A percentile compares a stretch with the other conserved stretches of the same genome.
Evolutionary conservation across 2,329 filamentous ascomycete genomes (phyloP).

Genomic region (Aureobasidium leucospermi): DNA sequence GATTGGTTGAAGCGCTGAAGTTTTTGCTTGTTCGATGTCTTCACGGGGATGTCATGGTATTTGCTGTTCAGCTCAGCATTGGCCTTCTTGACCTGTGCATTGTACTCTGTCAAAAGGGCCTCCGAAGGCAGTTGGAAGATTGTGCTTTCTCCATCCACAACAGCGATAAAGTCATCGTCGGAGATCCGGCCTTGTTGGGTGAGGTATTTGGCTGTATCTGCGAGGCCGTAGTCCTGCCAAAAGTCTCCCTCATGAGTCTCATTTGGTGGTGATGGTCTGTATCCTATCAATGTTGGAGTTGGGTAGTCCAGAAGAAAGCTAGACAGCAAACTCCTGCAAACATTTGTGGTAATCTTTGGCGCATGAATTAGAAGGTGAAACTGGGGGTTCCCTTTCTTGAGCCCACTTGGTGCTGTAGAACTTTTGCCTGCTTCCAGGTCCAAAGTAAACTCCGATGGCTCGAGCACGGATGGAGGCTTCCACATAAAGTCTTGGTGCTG

Average conservation of each 20-base stretch:
- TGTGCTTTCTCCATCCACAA: conserved; percentile 11
- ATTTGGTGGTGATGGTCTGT: neutral
- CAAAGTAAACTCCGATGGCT: neutral
- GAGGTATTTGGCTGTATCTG: neutral
- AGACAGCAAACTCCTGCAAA: conserved; percentile 9
- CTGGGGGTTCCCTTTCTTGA: conserved; percentile 11
- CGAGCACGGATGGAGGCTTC: neutral
- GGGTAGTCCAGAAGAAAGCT: conserved; percentile 6
- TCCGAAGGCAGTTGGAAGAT: conserved; percentile 7
- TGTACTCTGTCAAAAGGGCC: conserved; percentile 5
- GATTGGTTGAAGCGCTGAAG: conserved; percentile 13
- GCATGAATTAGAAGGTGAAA: conserved; percentile 13
- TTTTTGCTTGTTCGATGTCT: neutral
- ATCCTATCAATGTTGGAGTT: conserved; percentile 9
- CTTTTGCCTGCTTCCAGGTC: conserved; percentile 1
- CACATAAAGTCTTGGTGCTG: neutral
- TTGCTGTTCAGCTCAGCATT: neutral
- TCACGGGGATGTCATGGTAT: neutral
- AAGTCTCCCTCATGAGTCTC: neutral
- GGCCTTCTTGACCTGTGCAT: neutral
- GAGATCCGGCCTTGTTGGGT: neutral
- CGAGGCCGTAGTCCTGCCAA: conserved; percentile 9
- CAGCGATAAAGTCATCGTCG: neutral
- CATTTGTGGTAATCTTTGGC: conserved; percentile 7
- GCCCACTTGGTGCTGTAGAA: neutral